Evolutionary conservation across 2,329 filamentous ascomycete genomes (phyloP).

Genomic region (Phaeomoniella chlamydospora): DNA sequence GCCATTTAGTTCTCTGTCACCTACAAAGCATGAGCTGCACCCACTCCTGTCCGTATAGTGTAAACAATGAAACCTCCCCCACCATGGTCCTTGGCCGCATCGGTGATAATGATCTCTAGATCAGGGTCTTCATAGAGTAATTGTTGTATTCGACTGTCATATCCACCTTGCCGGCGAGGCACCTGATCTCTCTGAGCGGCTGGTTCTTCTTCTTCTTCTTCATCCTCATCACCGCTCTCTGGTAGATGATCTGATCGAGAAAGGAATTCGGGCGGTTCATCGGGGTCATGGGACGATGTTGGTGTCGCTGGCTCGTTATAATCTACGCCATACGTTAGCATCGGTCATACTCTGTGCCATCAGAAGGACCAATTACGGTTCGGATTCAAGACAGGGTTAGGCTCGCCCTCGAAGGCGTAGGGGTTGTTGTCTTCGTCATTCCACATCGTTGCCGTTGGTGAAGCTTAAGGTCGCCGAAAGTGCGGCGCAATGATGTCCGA

Average conservation of each 20-base stretch:
- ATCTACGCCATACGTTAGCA: constrained; percentile 17
- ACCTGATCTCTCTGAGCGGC: constrained; percentile 27
- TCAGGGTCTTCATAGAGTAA: constrained; percentile 91
- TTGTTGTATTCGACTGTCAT: constrained; percentile 92
- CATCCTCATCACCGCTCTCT: constrained; percentile 49
- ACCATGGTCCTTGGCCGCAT: constrained; percentile 89
- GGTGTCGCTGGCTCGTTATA: constrained; percentile 49
- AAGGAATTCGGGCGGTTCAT: constrained; percentile 46
- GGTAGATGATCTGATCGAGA: constrained; percentile 36
- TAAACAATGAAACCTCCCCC: constrained; percentile 93
- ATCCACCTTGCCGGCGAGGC: constrained; percentile 62
- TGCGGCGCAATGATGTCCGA: too few species aligned
- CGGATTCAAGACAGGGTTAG: constrained; percentile 33
- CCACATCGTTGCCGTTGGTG: constrained; percentile 55
- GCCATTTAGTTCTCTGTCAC: constrained; percentile 3
- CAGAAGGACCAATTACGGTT: constrained; percentile 3
- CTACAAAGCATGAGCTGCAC: constrained; percentile 13
- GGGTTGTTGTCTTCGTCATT: constrained; percentile 99
- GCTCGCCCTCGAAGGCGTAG: constrained; percentile 84
- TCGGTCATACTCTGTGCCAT: background rate
- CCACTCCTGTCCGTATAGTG: constrained; percentile 85
- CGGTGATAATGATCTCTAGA: constrained; percentile 77
- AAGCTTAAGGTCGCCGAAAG: too few species aligned
- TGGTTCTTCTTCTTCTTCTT: constrained; percentile 28
- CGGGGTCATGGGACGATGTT: constrained; percentile 56